A percentile compares a stretch with the other conserved stretches of the same genome.
Evolutionary conservation across 805 yeast species (phyloP).

Genomic region (Candida ponderosae): DNA sequence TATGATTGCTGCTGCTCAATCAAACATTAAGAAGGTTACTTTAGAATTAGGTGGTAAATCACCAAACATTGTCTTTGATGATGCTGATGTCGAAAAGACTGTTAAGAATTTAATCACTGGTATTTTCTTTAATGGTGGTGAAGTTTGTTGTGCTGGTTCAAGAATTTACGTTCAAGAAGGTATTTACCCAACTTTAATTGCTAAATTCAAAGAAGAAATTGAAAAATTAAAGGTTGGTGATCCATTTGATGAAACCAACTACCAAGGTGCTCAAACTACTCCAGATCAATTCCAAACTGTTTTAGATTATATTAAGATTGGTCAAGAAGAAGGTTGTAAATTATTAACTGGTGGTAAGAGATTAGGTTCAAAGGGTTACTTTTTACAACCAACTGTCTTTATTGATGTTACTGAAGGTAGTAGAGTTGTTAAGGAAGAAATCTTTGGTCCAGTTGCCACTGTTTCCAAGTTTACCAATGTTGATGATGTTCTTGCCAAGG

Average conservation of each 20-base stretch:
- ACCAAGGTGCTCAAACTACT: constrained; percentile 64
- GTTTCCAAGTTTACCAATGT: constrained; percentile 48
- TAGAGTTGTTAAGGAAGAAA: constrained; percentile 53
- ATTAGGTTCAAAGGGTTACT: constrained; percentile 50
- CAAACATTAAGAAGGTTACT: constrained; percentile 59
- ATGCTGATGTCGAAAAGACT: constrained; percentile 44
- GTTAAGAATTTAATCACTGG: constrained; percentile 42
- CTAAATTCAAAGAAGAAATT: constrained; percentile 40
- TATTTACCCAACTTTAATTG: constrained; percentile 44
- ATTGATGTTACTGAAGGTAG: constrained; percentile 43
- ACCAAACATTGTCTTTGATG: constrained; percentile 56
- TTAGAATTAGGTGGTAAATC: constrained; percentile 67
- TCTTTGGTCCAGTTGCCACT: constrained; percentile 62
- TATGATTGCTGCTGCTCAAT: constrained; percentile 52
- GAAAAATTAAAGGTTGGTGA: constrained; percentile 51
- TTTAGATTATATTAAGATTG: constrained; percentile 47
- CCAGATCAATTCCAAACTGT: constrained; percentile 51
- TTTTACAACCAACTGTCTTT: constrained; percentile 55
- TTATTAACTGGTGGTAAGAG: constrained; percentile 55
- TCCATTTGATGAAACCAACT: constrained; percentile 49
- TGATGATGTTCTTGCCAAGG: constrained; percentile 46
- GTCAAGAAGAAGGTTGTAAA: constrained; percentile 51
- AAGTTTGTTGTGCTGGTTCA: constrained; percentile 65
- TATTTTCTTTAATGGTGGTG: constrained; percentile 64
- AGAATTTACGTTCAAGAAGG: constrained; percentile 57